Percentiles rank a stretch among this genome's conserved stretches.
phyloP scores from a whole-genome alignment of 257 asterid species.

The Solanum phureja region DNA sequence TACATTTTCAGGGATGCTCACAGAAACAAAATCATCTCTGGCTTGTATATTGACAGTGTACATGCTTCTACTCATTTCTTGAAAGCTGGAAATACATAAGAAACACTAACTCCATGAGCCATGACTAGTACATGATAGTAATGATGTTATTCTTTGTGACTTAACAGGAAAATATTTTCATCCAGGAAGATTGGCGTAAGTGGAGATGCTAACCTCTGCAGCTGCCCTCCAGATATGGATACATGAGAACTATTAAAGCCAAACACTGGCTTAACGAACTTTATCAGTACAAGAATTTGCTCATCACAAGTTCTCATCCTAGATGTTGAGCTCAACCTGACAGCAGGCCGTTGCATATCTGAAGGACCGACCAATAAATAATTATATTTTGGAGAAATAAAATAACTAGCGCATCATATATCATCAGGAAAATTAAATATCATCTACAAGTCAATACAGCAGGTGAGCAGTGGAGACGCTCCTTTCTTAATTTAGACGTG shows the following conservation, averaged over 20 bases:
- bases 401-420: neutral
- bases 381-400: neutral
- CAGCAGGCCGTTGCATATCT: slow-evolving; percentile 78
- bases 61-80: slow-evolving; percentile 43
- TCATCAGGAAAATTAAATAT: neutral
- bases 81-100: slow-evolving; percentile 42
- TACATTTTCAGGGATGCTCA: slow-evolving; percentile 65
- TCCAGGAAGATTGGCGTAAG: neutral
- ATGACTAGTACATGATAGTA: neutral
- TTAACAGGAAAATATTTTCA: neutral
- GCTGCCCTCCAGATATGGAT: slow-evolving; percentile 53
- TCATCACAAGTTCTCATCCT: slow-evolving; percentile 49
- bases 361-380: slow-evolving; percentile 9
- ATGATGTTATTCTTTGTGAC: neutral
- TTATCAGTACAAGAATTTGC: slow-evolving; percentile 42
- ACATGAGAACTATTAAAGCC: slow-evolving; percentile 71
- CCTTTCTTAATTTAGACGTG: neutral
- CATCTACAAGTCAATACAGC: neutral
- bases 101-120: neutral
- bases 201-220: slow-evolving; percentile 40
- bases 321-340: slow-evolving; percentile 65
- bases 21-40: slow-evolving; percentile 30
- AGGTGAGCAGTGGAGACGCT: neutral
- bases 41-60: slow-evolving; percentile 43
- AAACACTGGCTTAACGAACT: slow-evolving; percentile 72